Evolutionary conservation across 352 stramenopile genomes (phyloP).

Genomic region (Globisporangium heterothallicum): DNA sequence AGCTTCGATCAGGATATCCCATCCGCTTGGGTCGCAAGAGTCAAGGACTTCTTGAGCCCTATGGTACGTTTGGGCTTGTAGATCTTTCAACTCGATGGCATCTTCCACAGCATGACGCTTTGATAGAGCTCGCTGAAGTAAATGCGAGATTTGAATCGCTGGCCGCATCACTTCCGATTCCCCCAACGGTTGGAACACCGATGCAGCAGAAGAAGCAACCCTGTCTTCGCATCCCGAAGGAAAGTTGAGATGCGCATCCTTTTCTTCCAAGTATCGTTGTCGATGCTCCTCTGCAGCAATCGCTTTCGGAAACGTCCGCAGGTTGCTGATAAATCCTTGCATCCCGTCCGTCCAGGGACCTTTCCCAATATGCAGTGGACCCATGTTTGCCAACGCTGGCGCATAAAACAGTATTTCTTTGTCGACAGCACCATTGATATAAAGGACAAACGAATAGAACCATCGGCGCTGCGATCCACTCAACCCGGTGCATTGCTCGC

Average conservation of each 20-base stretch:
- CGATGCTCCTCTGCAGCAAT: conserved; percentile 27
- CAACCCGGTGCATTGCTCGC: conserved; percentile 9
- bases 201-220: not conserved
- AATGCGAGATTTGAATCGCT: conserved; percentile 32
- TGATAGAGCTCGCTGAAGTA: conserved; percentile 23
- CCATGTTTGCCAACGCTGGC: conserved; percentile 43
- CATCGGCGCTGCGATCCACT: conserved; percentile 12
- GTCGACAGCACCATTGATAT: conserved; percentile 57
- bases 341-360: conserved; percentile 67
- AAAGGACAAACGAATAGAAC: conserved; percentile 45
- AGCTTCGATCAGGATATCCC: conserved; percentile 30
- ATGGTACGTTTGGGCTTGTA: conserved; percentile 13
- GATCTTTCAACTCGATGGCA: not conserved
- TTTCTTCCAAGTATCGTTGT: conserved; percentile 22
- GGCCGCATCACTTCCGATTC: not conserved
- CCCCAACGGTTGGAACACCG: not conserved
- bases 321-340: conserved; percentile 51
- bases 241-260: conserved; percentile 22
- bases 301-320: conserved; percentile 34
- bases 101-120: not conserved
- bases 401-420: conserved; percentile 38
- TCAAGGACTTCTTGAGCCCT: conserved; percentile 5
- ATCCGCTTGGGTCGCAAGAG: conserved; percentile 19
- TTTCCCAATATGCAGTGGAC: conserved; percentile 58
- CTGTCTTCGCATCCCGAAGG: not conserved